Conservation (phyloP, 2,329 filamentous ascomycete species). For the Fusarium chlamydosporum region DNA sequence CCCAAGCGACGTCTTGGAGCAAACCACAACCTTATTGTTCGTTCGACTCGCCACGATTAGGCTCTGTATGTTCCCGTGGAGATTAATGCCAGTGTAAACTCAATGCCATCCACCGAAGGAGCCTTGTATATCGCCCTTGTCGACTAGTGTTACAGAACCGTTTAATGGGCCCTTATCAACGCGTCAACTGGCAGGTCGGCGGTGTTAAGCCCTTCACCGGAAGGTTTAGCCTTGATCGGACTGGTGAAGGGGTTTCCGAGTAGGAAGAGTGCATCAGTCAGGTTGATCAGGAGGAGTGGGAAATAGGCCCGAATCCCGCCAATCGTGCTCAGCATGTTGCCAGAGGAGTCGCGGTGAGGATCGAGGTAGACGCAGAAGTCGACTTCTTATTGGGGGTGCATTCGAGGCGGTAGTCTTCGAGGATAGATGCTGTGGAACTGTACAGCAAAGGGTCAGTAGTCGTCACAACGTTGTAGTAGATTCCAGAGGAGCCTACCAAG, state of each 20-base stretch:
- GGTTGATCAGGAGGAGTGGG: background rate
- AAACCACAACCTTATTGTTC: background rate
- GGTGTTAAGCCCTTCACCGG: conserved; percentile 3
- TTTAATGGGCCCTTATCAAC: too few relatives aligned
- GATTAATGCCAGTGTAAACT: too few relatives aligned
- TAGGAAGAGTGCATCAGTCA: background rate
- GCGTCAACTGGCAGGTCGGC: background rate
- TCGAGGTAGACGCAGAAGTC: conserved; percentile 25
- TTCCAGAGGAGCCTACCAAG: background rate
- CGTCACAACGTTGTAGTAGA: accelerated
- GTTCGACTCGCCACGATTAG: conserved; percentile 14
- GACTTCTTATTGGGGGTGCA: conserved; percentile 14
- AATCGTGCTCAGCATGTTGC: background rate
- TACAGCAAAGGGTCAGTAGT: background rate
- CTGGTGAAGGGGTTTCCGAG: conserved; percentile 15
- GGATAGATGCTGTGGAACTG: conserved; percentile 1
- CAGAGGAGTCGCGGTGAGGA: background rate
- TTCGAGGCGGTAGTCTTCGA: conserved; percentile 8
- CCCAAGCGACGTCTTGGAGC: conserved; percentile 5
- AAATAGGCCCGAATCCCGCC: background rate
- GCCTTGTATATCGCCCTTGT: too few relatives aligned
- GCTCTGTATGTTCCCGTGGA: conserved; percentile 3
- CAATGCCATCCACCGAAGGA: too few relatives aligned
- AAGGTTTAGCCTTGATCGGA: conserved; percentile 33
- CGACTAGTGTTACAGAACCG: too few relatives aligned